Base-by-base conservation (phyloP, 139 green algal species). In the Eudorina sp. region DNA sequence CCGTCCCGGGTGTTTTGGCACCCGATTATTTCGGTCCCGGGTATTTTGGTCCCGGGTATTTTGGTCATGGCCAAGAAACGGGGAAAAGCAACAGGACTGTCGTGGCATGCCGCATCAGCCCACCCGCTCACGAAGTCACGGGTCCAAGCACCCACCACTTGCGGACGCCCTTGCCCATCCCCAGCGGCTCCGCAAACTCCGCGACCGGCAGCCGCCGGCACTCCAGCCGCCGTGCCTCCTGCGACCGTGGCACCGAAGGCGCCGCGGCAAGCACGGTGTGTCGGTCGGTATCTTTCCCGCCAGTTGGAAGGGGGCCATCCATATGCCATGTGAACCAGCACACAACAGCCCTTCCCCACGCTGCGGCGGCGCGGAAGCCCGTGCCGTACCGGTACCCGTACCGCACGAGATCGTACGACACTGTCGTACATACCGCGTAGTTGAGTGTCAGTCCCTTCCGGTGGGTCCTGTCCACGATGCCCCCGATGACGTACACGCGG, bases 401-500 rank as follows among this genome's bases (percentile, higher is more conserved):
- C n/a, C n/a, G n/a, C n/a, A n/a, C n/a, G n/a, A n/a, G n/a, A n/a
- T n/a, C n/a, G n/a, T n/a, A n/a, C n/a, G n/a, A n/a, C n/a, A n/a
- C n/a, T n/a, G n/a, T n/a, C n/a, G n/a, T n/a, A 38, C 64, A 21
- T 48, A 92, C 91, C 88, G 91, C 91, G 78, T 70, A 94, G 6
- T 60, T 53, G 14, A 88, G 43, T n/a, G 90, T 93, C 3, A 92
- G 48, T 58, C 82, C 86, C 76, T 92, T 94, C 13, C 74, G 58
- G 25, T 91, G 74, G 23, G 91, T 94, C 7, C 93, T 84, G 84
- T 97, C 95, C 69, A 97, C 94, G 55, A 97, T 95, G 41, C 95
- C 95, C 0, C 95, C 95, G 70, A 97, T 92, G 81, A 96, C 92
- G 68, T 97, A 97, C 46, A 95, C 90, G 58, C 92, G 93, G 25